Conservation (phyloP, 768 basidiomycete genomes). For the Boletales sp. region DNA sequence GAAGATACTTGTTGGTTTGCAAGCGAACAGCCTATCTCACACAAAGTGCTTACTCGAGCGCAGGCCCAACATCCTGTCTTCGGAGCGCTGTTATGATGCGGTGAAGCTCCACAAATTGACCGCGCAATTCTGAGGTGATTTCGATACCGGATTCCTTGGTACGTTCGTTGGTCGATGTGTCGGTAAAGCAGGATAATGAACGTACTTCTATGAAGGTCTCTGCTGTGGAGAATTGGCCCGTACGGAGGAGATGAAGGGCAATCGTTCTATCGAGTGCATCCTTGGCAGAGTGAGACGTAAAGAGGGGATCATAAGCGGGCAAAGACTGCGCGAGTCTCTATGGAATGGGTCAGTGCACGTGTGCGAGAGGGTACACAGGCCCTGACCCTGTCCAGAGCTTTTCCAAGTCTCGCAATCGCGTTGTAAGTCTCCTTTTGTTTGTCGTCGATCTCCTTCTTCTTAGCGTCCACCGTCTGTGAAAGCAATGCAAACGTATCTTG, state of each 20-base stretch:
- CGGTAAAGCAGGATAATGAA: conserved; percentile 8
- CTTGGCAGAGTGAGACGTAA: conserved; percentile 56
- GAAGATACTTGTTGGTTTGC: conserved; percentile 2
- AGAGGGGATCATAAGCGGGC: conserved; percentile 66
- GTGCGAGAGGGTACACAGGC: conserved; percentile 10
- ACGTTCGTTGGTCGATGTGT: background rate
- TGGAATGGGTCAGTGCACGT: conserved; percentile 4
- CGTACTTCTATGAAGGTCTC: conserved; percentile 70
- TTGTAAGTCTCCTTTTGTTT: conserved; percentile 86
- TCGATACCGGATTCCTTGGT: conserved; percentile 64
- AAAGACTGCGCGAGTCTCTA: conserved; percentile 60
- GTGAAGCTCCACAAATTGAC: conserved; percentile 68
- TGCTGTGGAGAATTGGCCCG: conserved; percentile 76
- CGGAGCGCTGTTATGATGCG: conserved; percentile 65
- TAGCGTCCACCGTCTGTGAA: conserved; percentile 56
- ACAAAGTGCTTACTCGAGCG: conserved; percentile 59
- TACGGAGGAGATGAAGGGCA: conserved; percentile 74
- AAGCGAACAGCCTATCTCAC: background rate
- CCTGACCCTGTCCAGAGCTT: conserved; percentile 84
- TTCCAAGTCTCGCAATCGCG: conserved; percentile 74
- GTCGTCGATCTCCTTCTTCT: conserved; percentile 84
- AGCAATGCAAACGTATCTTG: conserved; percentile 50
- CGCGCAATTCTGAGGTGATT: conserved; percentile 46
- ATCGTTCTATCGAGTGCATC: conserved; percentile 66
- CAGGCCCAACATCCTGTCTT: conserved; percentile 65